Evolutionary conservation across 2,329 filamentous ascomycete species (phyloP).

Genomic region (Myriosclerotinia duriaeana): DNA sequence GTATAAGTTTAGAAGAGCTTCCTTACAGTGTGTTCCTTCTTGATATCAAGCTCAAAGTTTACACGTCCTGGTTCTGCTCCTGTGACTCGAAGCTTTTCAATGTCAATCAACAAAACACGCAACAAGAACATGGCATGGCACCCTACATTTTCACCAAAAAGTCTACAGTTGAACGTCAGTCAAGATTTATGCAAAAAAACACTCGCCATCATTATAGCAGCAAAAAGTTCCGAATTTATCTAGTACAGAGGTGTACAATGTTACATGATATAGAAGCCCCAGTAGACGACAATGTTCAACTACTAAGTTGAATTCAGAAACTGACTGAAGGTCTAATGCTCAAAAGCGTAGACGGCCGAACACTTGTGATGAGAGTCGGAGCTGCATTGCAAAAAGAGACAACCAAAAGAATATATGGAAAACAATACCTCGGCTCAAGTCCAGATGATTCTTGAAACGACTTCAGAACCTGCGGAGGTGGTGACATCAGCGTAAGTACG

Average conservation of each 20-base stretch:
- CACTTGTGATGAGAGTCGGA: background rate
- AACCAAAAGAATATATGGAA: conserved; percentile 1
- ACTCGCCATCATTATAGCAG: background rate
- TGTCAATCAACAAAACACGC: conserved; percentile 9
- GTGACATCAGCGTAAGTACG: conserved; percentile 27
- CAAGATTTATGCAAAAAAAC: background rate
- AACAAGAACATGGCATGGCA: background rate
- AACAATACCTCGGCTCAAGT: conserved; percentile 75
- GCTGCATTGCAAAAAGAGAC: background rate
- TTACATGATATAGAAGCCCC: background rate
- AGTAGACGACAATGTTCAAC: background rate
- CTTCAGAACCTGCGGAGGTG: conserved; percentile 66
- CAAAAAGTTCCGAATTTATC: background rate
- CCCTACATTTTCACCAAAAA: conserved; percentile 41
- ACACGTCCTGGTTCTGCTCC: conserved; percentile 65
- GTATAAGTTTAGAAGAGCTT: background rate
- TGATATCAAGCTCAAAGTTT: conserved; percentile 73
- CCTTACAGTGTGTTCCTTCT: conserved; percentile 70
- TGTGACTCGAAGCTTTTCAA: conserved; percentile 62
- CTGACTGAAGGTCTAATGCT: background rate
- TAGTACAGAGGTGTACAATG: background rate
- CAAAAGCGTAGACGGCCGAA: background rate
- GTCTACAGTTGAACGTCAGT: conserved; percentile 30
- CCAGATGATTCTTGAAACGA: conserved; percentile 77
- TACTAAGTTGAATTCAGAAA: conserved; percentile 4